Base-by-base conservation (phyloP, 1,139 yeast genomes). In the Diutina pseudorugosa region DNA sequence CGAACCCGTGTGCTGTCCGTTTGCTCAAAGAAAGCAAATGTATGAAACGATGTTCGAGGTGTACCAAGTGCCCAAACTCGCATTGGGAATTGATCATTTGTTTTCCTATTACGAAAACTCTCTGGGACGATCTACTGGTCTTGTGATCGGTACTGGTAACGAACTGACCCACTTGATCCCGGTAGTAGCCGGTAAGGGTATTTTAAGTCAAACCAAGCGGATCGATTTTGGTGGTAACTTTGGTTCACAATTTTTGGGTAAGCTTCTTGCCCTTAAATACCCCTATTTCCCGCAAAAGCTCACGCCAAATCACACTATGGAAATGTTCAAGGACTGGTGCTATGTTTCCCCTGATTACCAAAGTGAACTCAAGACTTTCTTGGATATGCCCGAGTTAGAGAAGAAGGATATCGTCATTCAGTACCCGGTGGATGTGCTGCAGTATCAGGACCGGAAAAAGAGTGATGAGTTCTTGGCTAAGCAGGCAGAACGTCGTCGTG, bases 221-320 rank as follows among this genome's bases (percentile, higher is more conserved):
- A 80, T 94, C 48, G 91, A 89, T 62, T 89, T 94, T 88, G 98
- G 98, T 53, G 98, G 97, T 7, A 79, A 80, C 56, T 86, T 80
- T 53, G 77, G 91, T 1, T 80, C 77, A 40, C 80, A 76, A 51
- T 91, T 76, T 59, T 66, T 93, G 63, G 79, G 76, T 55, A 77
- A 74, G 58, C 73, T 86, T 40, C 68, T 94, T 51, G 75, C 83
- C 1, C 72, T 94, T 61, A 94, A 94, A 63, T 94, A 94, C 66
- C 98, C 98, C 0, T 84, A 83, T 60, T 93, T 90, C 64, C 98
- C 98, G 3, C 70, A 86, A 1, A 85, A 82, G 58, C 69, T 93
- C 53, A 75, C 82, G 8, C 68, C 70, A 12, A 70, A 75, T 53
- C 95, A 93, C 62, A 77, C 85, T 4, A 80, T 85, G 44, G 71